A percentile compares a stretch with the other conserved stretches of the same genome.
phyloP scores from a whole-genome alignment of 2,329 filamentous ascomycete species.

The Fusarium sp. region DNA sequence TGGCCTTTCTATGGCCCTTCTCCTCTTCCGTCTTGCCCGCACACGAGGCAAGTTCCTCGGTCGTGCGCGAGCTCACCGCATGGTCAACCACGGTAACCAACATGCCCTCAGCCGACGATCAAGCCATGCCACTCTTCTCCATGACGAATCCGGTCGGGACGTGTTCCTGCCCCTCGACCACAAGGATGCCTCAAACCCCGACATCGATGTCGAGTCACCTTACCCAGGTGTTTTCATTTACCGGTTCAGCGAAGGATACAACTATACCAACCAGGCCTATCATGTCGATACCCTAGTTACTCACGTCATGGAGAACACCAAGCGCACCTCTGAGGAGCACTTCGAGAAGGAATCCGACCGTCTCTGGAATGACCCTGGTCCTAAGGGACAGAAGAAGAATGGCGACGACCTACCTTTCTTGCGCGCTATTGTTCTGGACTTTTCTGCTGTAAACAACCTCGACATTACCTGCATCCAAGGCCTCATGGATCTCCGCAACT shows the following conservation, averaged over 20 bases:
- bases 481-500: conserved; percentile 66
- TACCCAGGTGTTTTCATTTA: conserved; percentile 65
- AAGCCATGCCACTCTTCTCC: background rate
- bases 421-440: conserved; percentile 68
- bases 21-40: conserved; percentile 60
- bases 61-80: conserved; percentile 43
- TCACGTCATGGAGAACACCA: conserved; percentile 56
- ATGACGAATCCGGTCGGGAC: conserved; percentile 40
- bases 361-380: conserved; percentile 67
- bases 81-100: conserved; percentile 5
- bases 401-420: conserved; percentile 57
- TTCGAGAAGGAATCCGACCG: conserved; percentile 56
- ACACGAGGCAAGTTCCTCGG: conserved; percentile 63
- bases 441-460: conserved; percentile 66
- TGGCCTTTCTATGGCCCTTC: conserved; percentile 54
- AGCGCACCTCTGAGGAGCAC: conserved; percentile 53
- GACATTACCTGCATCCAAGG: conserved; percentile 70
- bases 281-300: conserved; percentile 58
- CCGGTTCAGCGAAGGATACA: conserved; percentile 64
- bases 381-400: conserved; percentile 43
- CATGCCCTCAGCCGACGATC: background rate
- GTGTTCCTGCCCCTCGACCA: conserved; percentile 57
- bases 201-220: conserved; percentile 55
- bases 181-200: conserved; percentile 59
- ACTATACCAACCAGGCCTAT: conserved; percentile 63